A percentile compares a stretch with the other conserved stretches of the same genome.
phyloP scores from a whole-genome alignment of 169 alveolate genomes.

The Plasmodium chabaudi region DNA sequence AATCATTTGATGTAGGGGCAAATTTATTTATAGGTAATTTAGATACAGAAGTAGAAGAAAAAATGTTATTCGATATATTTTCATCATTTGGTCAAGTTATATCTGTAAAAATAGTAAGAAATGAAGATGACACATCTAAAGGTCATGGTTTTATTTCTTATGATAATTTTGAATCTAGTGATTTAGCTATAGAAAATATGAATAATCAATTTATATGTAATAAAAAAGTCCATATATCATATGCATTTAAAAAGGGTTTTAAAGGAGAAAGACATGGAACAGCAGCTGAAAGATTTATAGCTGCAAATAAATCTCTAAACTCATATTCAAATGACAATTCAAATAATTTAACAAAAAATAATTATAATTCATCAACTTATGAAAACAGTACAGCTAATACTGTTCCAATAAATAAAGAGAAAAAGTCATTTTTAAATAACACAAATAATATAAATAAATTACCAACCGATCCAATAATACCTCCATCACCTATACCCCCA shows the following conservation, averaged over 20 bases:
- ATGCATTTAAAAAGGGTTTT: slow-evolving; percentile 98
- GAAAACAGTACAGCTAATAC: slow-evolving; percentile 29
- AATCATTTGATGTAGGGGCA: slow-evolving; percentile 98
- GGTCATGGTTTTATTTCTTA: slow-evolving; percentile 97
- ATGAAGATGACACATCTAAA: slow-evolving; percentile 93
- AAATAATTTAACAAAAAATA: slow-evolving; percentile 31
- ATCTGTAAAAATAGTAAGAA: slow-evolving; percentile 93
- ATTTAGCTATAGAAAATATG: slow-evolving; percentile 97
- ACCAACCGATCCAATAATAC: slow-evolving; percentile 22
- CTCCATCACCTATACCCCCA: slow-evolving; percentile 39
- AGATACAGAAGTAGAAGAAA: slow-evolving; percentile 97
- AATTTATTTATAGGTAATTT: slow-evolving; percentile 98
- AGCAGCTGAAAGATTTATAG: slow-evolving; percentile 93
- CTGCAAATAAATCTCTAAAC: slow-evolving; percentile 88
- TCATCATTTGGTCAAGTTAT: slow-evolving; percentile 96
- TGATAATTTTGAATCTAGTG: slow-evolving; percentile 98
- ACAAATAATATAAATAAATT: slow-evolving; percentile 20
- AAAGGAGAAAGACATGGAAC: slow-evolving; percentile 94
- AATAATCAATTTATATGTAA: slow-evolving; percentile 96
- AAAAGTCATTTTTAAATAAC: slow-evolving; percentile 12
- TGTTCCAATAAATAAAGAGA: slow-evolving; percentile 27
- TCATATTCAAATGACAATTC: slow-evolving; percentile 75
- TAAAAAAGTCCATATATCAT: slow-evolving; percentile 97
- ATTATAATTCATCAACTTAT: slow-evolving; percentile 36
- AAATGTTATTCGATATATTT: slow-evolving; percentile 96